Evolutionary conservation across 495 filamentous ascomycete species (phyloP), one percentile per base, ranked within the genome.

Genomic region (Aspergillus sparsus): DNA sequence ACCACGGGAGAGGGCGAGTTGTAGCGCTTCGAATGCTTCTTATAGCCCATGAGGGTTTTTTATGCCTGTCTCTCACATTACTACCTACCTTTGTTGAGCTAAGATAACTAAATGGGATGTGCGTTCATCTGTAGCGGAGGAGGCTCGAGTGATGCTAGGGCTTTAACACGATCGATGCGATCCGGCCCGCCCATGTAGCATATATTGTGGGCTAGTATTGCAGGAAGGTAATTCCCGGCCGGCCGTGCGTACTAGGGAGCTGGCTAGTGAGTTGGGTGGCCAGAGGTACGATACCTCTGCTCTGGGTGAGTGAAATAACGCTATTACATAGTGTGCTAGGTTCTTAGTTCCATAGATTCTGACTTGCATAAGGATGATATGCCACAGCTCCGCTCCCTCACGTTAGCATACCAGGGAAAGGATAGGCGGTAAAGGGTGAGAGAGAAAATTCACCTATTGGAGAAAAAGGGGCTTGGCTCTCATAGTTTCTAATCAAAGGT

Each of bases 201-300:
- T 91, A 89, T 73, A 80, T 90, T 67, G 66, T 80, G 46, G 76
- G 5, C 80, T 91, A 7, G 77, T 92, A 0, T 72, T 69, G 32
- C 81, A 87, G 8, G 90, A 89, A 66, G 70, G 62, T 12, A 74
- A 70, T 39, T 83, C 80, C n/a, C n/a, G n/a, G 1, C 55, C 78
- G 0, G 83, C 88, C 3, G 75, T 90, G 56, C 86, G 90, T 68
- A 82, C 85, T 0, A 91, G 88, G 88, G 87, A 90, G 64, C 73
- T 90, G 13, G 82, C 78, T n/a, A 92, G 91, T 68, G 89, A 90
- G 73, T 83, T 86, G 8, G 78, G 86, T 49, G 89, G 87, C 75
- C 78, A 80, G 18, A 85, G 80, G 12, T 90, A 87, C 64, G 70
- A 68, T 15, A 78, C 84, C 0, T 74, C 77, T 8, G 76, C 85